Conservation (phyloP, 768 basidiomycete genomes). For the Termitomyces heimii region DNA sequence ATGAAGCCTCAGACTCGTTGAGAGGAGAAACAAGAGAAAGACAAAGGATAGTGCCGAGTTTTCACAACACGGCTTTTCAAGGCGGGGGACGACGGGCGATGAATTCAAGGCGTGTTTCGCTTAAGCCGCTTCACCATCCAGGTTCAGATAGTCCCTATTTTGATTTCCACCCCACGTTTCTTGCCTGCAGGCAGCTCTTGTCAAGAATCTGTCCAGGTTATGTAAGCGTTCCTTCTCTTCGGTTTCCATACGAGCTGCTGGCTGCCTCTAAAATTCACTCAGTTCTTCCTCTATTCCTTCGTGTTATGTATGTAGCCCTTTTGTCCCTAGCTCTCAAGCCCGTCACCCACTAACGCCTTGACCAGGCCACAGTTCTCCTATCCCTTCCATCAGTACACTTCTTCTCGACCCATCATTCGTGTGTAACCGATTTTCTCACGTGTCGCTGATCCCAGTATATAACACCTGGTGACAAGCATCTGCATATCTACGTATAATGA, state of each 20-base stretch:
- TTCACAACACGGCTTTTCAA: conserved; percentile 45
- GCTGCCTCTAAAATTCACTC: neutral
- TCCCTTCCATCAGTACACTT: conserved; percentile 41
- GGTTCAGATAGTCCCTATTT: conserved; percentile 46
- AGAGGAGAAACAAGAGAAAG: conserved; percentile 24
- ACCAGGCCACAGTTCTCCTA: neutral
- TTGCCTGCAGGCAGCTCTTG: conserved; percentile 67
- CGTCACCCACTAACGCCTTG: neutral
- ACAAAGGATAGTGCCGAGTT: conserved; percentile 38
- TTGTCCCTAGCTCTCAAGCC: neutral
- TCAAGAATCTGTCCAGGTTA: conserved; percentile 32
- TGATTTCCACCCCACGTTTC: conserved; percentile 63
- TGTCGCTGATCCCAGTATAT: neutral
- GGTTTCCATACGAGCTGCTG: conserved; percentile 1
- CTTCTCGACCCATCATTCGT: conserved; percentile 36
- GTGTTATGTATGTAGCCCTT: neutral
- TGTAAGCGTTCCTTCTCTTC: conserved; percentile 29
- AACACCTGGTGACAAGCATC: neutral
- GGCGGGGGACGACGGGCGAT: conserved; percentile 36
- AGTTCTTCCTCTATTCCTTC: neutral
- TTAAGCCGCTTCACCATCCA: conserved; percentile 39
- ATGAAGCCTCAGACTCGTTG: conserved; percentile 26
- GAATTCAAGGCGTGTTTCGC: conserved; percentile 48
- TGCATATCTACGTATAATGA: conserved; percentile 1
- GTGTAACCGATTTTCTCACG: conserved; percentile 10